Conservation (phyloP, 2,329 filamentous ascomycete species). For the Harringtonia lauricola region DNA sequence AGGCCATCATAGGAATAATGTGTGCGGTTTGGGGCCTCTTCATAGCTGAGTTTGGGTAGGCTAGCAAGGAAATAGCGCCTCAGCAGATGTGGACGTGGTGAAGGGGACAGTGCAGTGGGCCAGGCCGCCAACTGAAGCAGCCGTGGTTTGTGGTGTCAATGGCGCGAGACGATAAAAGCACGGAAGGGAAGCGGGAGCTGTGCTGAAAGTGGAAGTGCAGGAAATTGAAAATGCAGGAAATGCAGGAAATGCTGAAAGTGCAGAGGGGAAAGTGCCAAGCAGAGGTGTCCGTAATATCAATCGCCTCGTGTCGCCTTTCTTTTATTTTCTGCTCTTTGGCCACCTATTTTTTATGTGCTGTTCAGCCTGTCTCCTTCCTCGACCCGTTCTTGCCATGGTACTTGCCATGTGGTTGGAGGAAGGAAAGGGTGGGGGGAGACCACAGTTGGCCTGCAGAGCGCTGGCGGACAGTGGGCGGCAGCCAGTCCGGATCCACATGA, state of each 20-base stretch:
- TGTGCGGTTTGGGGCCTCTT: too few species aligned
- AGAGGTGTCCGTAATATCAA: too few species aligned
- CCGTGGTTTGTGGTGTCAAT: constrained; percentile 2
- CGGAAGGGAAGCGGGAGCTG: neutral
- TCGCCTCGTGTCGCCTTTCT: neutral
- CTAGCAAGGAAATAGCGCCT: too few species aligned
- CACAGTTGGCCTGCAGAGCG: neutral
- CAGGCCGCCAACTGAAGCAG: neutral
- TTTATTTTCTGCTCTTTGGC: neutral
- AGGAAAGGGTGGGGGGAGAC: neutral
- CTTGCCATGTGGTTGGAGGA: constrained; percentile 21
- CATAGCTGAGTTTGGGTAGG: too few species aligned
- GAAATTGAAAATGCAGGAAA: neutral
- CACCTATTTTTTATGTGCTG: neutral
- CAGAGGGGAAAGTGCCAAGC: too few species aligned
- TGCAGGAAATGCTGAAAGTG: neutral
- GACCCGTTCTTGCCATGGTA: constrained; percentile 14
- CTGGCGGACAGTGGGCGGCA: too few species aligned
- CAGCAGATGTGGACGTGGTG: too few species aligned
- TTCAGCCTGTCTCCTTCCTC: constrained; percentile 1
- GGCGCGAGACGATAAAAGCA: constrained; percentile 10
- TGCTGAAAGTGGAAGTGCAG: neutral
- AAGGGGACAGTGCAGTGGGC: neutral
- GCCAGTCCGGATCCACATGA: too few species aligned
- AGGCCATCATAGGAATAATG: constrained; percentile 1